phyloP scores from a whole-genome alignment of 2,329 filamentous ascomycete species.

The Hypoxylon sp. region DNA sequence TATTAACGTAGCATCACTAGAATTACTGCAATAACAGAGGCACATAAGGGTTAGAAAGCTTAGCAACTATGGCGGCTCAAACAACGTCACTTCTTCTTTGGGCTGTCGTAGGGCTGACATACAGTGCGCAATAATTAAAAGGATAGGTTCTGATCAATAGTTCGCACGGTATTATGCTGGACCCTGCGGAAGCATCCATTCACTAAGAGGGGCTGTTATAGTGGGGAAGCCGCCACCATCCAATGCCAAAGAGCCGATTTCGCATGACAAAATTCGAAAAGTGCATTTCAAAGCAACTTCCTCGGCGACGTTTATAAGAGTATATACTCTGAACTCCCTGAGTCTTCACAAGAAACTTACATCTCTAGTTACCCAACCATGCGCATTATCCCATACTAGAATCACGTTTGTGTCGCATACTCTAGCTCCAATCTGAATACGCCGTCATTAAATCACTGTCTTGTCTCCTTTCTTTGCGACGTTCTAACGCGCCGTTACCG shows the following conservation, averaged over 20 bases:
- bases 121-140: background rate
- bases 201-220: constrained; percentile 13
- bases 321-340: background rate
- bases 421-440: background rate
- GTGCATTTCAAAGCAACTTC: constrained; percentile 39
- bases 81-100: constrained; percentile 25
- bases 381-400: background rate
- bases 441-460: background rate
- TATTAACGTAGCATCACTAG: background rate
- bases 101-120: background rate
- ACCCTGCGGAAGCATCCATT: constrained; percentile 10
- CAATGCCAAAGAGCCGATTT: constrained; percentile 43
- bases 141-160: background rate
- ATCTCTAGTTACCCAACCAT: background rate
- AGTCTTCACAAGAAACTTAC: constrained; percentile 4
- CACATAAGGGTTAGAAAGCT: constrained; percentile 12
- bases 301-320: constrained; percentile 10
- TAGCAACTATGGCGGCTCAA: constrained; percentile 14
- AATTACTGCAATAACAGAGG: background rate
- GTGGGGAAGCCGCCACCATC: constrained; percentile 30
- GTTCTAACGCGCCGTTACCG: background rate
- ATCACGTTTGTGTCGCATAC: background rate
- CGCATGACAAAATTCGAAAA: constrained; percentile 41
- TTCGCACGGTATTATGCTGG: constrained; percentile 4
- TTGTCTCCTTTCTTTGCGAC: background rate